A percentile compares a stretch with the other conserved stretches of the same genome.
These are phyloP conservation scores for Phlyctochytrium bullatum DNA, from an alignment of 192 early-diverging fungal genomes.

Conservation along the genomic window DNA sequence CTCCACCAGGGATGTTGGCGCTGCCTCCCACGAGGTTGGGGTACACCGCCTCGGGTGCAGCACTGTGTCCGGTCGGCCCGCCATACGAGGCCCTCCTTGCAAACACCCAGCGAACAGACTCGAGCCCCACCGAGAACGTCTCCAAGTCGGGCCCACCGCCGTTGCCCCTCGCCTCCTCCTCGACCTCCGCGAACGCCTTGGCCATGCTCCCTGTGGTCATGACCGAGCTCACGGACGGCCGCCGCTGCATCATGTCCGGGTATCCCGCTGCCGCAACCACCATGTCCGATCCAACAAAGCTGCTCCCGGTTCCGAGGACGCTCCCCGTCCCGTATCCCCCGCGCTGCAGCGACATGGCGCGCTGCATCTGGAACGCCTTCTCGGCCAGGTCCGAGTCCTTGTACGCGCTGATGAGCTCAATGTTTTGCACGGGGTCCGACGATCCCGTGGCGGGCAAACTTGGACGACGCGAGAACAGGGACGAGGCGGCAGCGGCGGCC, in stretches of 20 bases:
- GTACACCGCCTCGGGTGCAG: background rate
- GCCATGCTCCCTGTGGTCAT: conserved; percentile 1
- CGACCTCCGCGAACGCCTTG: background rate
- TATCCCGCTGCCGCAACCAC: background rate
- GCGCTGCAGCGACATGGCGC: background rate
- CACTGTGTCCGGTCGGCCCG: background rate
- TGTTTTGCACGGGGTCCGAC: background rate
- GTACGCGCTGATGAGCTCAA: conserved; percentile 5
- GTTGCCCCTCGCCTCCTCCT: background rate
- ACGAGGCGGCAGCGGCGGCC: background rate
- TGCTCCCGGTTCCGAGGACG: background rate
- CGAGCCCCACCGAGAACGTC: background rate
- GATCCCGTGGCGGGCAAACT: background rate
- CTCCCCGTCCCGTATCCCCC: background rate
- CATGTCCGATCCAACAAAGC: background rate
- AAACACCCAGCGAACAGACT: background rate
- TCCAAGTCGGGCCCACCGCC: background rate
- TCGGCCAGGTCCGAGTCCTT: conserved; percentile 10
- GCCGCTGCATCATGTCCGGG: background rate
- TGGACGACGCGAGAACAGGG: background rate
- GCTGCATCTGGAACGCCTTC: conserved; percentile 1
- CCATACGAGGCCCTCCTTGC: background rate
- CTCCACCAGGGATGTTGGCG: background rate
- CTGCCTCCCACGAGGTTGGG: background rate
- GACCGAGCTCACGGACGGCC: conserved; percentile 1